Evolutionary conservation across 495 filamentous ascomycete genomes (phyloP).

Genomic region (Talaromyces borbonicus): DNA sequence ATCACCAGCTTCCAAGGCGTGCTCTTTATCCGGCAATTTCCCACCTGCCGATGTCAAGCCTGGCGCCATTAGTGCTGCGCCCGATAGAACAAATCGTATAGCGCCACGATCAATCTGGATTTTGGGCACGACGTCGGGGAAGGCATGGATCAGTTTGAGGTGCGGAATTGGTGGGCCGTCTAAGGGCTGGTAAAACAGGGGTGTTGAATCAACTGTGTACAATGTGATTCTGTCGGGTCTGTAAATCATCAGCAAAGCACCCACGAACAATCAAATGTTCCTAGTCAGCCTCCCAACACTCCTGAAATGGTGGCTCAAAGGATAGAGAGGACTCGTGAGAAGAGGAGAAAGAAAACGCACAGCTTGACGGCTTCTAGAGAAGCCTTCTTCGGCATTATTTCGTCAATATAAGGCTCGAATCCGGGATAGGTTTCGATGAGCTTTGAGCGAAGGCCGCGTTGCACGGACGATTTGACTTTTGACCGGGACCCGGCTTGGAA

Average conservation of each 20-base stretch:
- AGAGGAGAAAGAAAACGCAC: too few relatives aligned
- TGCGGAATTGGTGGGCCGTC: constrained; percentile 72
- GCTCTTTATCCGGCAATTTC: constrained; percentile 50
- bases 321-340: too few relatives aligned
- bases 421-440: constrained; percentile 76
- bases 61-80: constrained; percentile 91
- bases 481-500: constrained; percentile 72
- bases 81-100: constrained; percentile 89
- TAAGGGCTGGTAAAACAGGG: constrained; percentile 88
- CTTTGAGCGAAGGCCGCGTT: constrained; percentile 73
- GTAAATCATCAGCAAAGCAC: too few relatives aligned
- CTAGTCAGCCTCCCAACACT: neutral
- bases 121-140: constrained; percentile 36
- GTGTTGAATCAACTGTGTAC: constrained; percentile 64
- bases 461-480: constrained; percentile 95
- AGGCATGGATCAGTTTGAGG: constrained; percentile 61
- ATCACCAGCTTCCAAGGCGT: constrained; percentile 56
- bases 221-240: constrained; percentile 79
- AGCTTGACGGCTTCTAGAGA: constrained; percentile 86
- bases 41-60: constrained; percentile 80
- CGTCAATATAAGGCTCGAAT: constrained; percentile 82
- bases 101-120: constrained; percentile 80
- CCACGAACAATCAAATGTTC: too few relatives aligned
- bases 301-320: too few relatives aligned
- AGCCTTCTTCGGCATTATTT: constrained; percentile 92